Evolutionary conservation across 176 grass and related monocot species (phyloP).

Genomic region (Oryza rufipogon): DNA sequence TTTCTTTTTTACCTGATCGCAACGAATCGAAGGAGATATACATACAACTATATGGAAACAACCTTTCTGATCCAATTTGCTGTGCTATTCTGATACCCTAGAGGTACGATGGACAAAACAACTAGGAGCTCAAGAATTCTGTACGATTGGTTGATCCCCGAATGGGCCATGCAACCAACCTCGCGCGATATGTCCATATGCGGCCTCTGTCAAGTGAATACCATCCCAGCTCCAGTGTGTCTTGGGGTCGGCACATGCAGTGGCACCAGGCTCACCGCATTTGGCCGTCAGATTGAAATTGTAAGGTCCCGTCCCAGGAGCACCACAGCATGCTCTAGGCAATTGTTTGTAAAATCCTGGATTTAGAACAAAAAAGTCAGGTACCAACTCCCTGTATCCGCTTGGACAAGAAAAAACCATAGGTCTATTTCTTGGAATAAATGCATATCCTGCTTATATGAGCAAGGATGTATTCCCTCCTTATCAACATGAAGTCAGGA

Average conservation of each 20-base stretch:
- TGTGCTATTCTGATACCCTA: constrained; percentile 34
- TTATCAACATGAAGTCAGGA: neutral
- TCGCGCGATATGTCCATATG: constrained; percentile 72
- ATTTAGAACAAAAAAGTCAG: constrained; percentile 23
- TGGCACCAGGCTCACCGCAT: constrained; percentile 68
- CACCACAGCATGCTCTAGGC: constrained; percentile 78
- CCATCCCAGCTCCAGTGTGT: constrained; percentile 96
- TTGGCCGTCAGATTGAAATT: constrained; percentile 89
- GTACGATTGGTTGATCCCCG: constrained; percentile 54
- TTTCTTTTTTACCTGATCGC: constrained; percentile 26
- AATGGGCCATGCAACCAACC: constrained; percentile 83
- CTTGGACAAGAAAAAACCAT: neutral
- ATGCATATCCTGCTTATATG: neutral
- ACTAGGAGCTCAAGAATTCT: constrained; percentile 44
- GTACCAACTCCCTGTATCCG: constrained; percentile 3
- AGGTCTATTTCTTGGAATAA: neutral
- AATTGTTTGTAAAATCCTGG: constrained; percentile 69
- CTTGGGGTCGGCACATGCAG: constrained; percentile 51
- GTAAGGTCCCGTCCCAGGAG: constrained; percentile 55
- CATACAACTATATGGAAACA: constrained; percentile 35
- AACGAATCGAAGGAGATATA: constrained; percentile 28
- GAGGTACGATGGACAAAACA: constrained; percentile 13
- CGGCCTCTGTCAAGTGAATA: constrained; percentile 79
- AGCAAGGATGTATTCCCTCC: neutral
- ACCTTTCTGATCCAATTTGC: constrained; percentile 22